Base-by-base conservation (phyloP, 2,329 filamentous ascomycete genomes). In the Parafenestella ontariensis region DNA sequence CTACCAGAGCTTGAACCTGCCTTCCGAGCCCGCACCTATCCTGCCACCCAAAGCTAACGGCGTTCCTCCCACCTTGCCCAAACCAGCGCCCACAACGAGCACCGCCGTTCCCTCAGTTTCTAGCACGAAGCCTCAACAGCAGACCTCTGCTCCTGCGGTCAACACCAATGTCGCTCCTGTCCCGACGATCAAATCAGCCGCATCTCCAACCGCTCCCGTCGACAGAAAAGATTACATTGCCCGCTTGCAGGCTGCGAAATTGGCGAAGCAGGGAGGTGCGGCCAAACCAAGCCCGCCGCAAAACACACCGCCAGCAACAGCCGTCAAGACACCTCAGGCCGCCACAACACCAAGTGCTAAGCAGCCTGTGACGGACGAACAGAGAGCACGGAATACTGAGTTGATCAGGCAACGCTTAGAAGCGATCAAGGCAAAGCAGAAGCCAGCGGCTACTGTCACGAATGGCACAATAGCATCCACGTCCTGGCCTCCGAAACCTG, bases 361-460 rank as follows among this genome's bases (percentile, higher is more conserved):
- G 56, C 58, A 56, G 50, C 66, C 43, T 13, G 55, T 62, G 11
- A 68, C 66, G 3, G 69, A 72, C 5, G 78, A 78, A 37, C 74
- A 77, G 65, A 85, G 79, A 61, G 78, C 79, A 28, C 85, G 88
- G 68, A 85, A 92, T 61, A 96, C 90, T 56, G 90, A 91, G 54
- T 77, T 92, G 28, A 82, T 93, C 42, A 87, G 91, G 60, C 85
- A 91, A 69, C 92, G 91, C 62, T 88, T 96, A 69, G 90, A 92
- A 55, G 89, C 89, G n/a, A 58, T 75, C 40, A 70, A 66, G 50
- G 68, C 68, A 13, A 58, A 62, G 29, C 61, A 58, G 36, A 67
- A 65, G 46, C 61, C 55, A 31, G 20, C 46, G 3, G 18, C 42
- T 5, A 37, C 52, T 24, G 49, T 49, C 24, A 52, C 49, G 18